Conservation (phyloP, 495 filamentous ascomycete species). For the Penicillium macrosclerotiorum region DNA sequence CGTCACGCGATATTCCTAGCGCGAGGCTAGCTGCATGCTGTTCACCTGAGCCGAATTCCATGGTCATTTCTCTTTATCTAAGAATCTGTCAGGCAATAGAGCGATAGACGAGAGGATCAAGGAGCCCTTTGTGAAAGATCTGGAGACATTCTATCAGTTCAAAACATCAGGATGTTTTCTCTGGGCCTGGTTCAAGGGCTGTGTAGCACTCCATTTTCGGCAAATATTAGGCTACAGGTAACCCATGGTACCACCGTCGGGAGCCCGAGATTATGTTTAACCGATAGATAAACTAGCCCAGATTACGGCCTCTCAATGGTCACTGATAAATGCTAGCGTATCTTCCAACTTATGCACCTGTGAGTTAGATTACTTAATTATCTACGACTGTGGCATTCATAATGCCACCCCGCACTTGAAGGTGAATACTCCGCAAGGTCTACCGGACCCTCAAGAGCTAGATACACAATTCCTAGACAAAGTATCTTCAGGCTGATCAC, state of each 20-base stretch:
- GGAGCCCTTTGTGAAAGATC: no score
- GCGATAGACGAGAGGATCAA: no score
- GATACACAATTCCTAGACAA: no score
- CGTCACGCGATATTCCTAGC: constrained; percentile 3
- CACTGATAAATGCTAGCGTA: not conserved
- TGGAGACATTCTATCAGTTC: no score
- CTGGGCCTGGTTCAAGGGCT: no score
- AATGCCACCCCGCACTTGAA: no score
- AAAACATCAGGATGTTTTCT: no score
- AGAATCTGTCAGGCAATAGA: no score
- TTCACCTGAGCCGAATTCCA: not conserved
- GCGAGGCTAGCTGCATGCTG: constrained; percentile 1
- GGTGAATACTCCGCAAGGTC: no score
- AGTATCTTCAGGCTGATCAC: no score
- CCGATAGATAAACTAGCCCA: not conserved
- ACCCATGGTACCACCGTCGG: constrained; percentile 6
- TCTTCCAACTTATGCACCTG: not conserved
- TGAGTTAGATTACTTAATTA: not conserved
- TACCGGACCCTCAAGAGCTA: no score
- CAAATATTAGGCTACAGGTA: not conserved
- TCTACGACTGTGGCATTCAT: not conserved
- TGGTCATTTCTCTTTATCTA: not conserved
- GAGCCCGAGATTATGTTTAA: not conserved
- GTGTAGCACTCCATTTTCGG: not conserved
- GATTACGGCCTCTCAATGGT: not conserved